Conservation (phyloP, 305 asterid genomes). For the Solanum aculeatissimum region DNA sequence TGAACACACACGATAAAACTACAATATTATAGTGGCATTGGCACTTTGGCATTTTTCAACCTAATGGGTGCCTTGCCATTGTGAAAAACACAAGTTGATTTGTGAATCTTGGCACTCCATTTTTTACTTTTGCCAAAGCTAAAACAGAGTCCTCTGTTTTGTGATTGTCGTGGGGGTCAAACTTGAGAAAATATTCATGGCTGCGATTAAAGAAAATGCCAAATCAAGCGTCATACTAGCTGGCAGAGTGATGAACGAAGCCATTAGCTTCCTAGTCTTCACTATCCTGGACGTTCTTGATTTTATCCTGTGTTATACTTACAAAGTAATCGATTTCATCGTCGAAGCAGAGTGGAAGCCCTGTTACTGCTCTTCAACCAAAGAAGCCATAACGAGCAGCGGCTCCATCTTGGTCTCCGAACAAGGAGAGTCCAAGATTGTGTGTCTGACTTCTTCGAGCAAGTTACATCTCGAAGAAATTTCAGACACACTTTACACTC, state of each 20-base stretch:
- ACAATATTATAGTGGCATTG: neutral
- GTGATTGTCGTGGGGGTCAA: neutral
- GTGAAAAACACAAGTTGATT: neutral
- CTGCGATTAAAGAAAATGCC: neutral
- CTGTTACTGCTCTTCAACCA: constrained; percentile 56
- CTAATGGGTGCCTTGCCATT: neutral
- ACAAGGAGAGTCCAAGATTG: constrained; percentile 59
- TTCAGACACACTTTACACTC: constrained; percentile 81
- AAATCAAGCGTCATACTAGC: constrained; percentile 11
- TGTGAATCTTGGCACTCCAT: neutral
- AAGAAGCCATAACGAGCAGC: constrained; percentile 26
- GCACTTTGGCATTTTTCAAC: neutral
- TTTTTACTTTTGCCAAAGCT: neutral
- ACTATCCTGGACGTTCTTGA: constrained; percentile 49
- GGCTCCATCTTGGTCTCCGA: constrained; percentile 70
- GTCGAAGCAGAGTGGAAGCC: constrained; percentile 79
- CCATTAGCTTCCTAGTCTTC: constrained; percentile 51
- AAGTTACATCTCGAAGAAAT: constrained; percentile 69
- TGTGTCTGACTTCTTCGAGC: constrained; percentile 41
- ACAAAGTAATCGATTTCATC: constrained; percentile 42
- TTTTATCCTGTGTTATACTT: constrained; percentile 48
- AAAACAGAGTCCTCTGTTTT: neutral
- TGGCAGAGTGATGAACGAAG: constrained; percentile 44
- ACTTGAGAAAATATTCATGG: neutral
- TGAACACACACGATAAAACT: neutral